Percentiles rank a stretch among this genome's conserved stretches.
These are phyloP conservation scores for Cucurbita moschata DNA, from an alignment of 306 rosid species.

Conservation along the genomic window DNA sequence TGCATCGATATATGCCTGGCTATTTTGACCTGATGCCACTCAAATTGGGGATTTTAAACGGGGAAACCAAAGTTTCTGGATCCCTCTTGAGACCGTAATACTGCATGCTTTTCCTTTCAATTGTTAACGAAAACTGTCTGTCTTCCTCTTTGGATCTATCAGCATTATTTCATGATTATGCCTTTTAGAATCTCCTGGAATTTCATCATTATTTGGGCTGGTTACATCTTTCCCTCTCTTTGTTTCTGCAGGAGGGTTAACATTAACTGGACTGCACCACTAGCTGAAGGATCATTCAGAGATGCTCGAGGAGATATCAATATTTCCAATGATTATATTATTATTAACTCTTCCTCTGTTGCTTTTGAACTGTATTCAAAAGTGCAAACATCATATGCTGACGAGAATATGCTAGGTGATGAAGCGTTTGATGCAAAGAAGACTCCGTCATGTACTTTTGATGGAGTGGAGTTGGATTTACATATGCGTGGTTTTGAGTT, in stretches of 20 bases:
- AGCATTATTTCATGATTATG: not conserved
- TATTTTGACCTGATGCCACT: constrained; percentile 47
- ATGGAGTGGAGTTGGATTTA: constrained; percentile 71
- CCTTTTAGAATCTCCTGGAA: not conserved
- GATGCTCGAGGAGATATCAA: constrained; percentile 90
- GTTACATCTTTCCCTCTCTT: constrained; percentile 3
- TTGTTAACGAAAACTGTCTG: constrained; percentile 2
- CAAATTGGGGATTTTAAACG: constrained; percentile 60
- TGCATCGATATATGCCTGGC: constrained; percentile 61
- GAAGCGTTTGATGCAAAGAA: constrained; percentile 25
- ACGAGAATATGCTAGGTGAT: constrained; percentile 23
- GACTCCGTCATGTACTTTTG: constrained; percentile 39
- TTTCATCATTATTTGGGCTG: constrained; percentile 12
- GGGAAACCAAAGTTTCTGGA: constrained; percentile 77
- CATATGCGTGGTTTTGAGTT: constrained; percentile 83
- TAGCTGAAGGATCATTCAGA: constrained; percentile 69
- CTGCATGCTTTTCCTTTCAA: constrained; percentile 2
- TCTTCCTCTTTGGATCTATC: constrained; percentile 10
- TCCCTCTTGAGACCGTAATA: constrained; percentile 79
- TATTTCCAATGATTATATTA: constrained; percentile 51
- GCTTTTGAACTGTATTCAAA: constrained; percentile 65
- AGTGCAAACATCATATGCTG: constrained; percentile 50
- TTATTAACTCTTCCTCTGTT: constrained; percentile 59
- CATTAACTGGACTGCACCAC: constrained; percentile 76
- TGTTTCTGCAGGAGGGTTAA: constrained; percentile 54